These are phyloP conservation scores for Sarocladium brachiariae DNA, from an alignment of 2,329 filamentous ascomycete species.

Conservation along the genomic window DNA sequence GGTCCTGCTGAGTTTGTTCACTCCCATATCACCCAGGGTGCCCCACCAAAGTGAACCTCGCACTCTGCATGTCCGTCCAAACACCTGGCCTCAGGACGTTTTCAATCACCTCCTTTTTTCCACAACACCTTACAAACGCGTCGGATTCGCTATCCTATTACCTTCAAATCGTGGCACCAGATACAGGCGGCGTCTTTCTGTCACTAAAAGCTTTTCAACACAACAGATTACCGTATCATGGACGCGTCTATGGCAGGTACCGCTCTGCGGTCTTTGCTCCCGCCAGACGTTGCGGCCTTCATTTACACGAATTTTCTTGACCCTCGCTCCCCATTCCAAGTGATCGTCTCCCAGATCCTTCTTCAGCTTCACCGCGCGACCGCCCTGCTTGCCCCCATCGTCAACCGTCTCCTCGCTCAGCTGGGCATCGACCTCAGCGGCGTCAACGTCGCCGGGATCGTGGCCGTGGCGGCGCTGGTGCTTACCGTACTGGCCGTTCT, in stretches of 20 bases:
- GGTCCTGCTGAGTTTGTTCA: neutral
- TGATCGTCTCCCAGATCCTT: slow-evolving; percentile 28
- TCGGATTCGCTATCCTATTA: neutral
- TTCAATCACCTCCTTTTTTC: neutral
- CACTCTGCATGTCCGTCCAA: neutral
- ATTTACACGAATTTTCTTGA: slow-evolving; percentile 42
- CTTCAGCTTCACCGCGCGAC: slow-evolving; percentile 22
- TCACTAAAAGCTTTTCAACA: neutral
- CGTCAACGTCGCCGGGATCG: slow-evolving; percentile 27
- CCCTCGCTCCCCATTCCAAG: slow-evolving; percentile 37
- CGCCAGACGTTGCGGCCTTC: slow-evolving; percentile 35
- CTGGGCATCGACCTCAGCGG: slow-evolving; percentile 23
- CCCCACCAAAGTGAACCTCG: neutral
- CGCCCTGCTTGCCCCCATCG: slow-evolving; percentile 30
- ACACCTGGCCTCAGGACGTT: neutral
- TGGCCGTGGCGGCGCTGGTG: slow-evolving; percentile 26
- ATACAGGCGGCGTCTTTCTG: neutral
- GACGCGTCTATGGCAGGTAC: slow-evolving; percentile 24
- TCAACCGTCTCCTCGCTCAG: slow-evolving; percentile 37
- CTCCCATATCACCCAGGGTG: neutral
- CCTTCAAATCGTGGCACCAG: neutral
- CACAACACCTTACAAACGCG: slow-evolving; percentile 4
- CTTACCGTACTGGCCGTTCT: slow-evolving; percentile 59
- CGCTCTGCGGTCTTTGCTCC: slow-evolving; percentile 34
- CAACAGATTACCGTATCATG: slow-evolving; percentile 18